These are phyloP conservation scores for Areca catechu DNA, from an alignment of 176 grass and related monocot genomes.

Conservation along the genomic window DNA sequence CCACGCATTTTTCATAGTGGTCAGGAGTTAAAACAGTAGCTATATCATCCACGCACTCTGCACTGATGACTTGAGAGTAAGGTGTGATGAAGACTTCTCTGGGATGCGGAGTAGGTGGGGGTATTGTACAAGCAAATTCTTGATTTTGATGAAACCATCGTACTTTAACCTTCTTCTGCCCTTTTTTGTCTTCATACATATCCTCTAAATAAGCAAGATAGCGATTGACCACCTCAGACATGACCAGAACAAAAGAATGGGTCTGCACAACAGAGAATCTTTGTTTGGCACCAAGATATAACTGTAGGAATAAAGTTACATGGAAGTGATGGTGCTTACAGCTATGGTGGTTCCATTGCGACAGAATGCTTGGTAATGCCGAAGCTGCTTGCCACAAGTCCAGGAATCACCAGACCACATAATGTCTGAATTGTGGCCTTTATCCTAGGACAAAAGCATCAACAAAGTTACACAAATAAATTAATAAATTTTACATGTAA, in stretches of 20 bases:
- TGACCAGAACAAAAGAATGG: slow-evolving; percentile 82
- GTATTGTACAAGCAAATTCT: slow-evolving; percentile 89
- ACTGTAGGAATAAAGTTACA: neutral
- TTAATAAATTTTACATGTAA: slow-evolving; percentile 10
- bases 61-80: slow-evolving; percentile 98
- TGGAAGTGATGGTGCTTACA: slow-evolving; percentile 30
- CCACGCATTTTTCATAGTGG: slow-evolving; percentile 61
- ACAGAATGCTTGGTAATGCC: slow-evolving; percentile 77
- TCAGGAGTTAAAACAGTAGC: slow-evolving; percentile 87
- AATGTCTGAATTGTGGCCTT: slow-evolving; percentile 59
- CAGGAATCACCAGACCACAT: slow-evolving; percentile 81
- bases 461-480: no score
- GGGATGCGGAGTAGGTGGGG: slow-evolving; percentile 84
- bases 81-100: slow-evolving; percentile 98
- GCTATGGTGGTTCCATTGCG: slow-evolving; percentile 74
- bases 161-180: slow-evolving; percentile 97
- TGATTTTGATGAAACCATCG: slow-evolving; percentile 98
- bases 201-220: slow-evolving; percentile 99
- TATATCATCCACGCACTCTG: slow-evolving; percentile 93
- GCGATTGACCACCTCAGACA: slow-evolving; percentile 80
- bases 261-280: slow-evolving; percentile 28
- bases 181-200: slow-evolving; percentile 99
- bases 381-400: slow-evolving; percentile 87
- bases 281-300: no score
- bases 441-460: slow-evolving; percentile 35